These are phyloP conservation scores for Sonneratia alba DNA, from an alignment of 345 rosid species.

Conservation along the genomic window DNA sequence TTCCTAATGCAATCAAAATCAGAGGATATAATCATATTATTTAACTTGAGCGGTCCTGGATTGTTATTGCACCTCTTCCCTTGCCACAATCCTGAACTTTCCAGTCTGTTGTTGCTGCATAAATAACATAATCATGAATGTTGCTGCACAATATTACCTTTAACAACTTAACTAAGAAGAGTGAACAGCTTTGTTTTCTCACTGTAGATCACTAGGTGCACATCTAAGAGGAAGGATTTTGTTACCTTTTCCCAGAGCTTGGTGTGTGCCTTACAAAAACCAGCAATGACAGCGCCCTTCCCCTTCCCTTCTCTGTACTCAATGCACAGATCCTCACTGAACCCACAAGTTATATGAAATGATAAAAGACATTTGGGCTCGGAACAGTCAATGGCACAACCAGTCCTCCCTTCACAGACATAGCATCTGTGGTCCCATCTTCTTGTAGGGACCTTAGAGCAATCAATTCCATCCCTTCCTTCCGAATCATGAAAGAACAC, in stretches of 20 bases:
- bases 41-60: background rate
- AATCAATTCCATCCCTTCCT: slow-evolving; percentile 73
- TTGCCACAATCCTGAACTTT: slow-evolving; percentile 91
- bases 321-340: slow-evolving; percentile 59
- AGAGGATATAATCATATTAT: background rate
- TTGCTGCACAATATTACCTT: background rate
- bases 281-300: slow-evolving; percentile 67
- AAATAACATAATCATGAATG: slow-evolving; percentile 11
- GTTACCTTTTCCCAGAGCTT: slow-evolving; percentile 72
- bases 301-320: slow-evolving; percentile 68
- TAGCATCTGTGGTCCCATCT: slow-evolving; percentile 62
- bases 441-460: slow-evolving; percentile 43
- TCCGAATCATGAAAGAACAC: slow-evolving; percentile 79
- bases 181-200: background rate
- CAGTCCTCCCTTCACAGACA: slow-evolving; percentile 42
- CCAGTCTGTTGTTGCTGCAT: slow-evolving; percentile 87
- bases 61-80: slow-evolving; percentile 24
- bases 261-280: slow-evolving; percentile 71
- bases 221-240: background rate
- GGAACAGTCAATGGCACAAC: slow-evolving; percentile 79
- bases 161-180: background rate
- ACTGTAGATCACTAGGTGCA: background rate
- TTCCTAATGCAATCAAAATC: background rate
- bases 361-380: slow-evolving; percentile 64
- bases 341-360: slow-evolving; percentile 81